Percentiles rank a stretch among this genome's conserved stretches.
These are phyloP conservation scores for Rhodotorula sp. DNA, from an alignment of 1,284 basidiomycete genomes.

Conservation along the genomic window DNA sequence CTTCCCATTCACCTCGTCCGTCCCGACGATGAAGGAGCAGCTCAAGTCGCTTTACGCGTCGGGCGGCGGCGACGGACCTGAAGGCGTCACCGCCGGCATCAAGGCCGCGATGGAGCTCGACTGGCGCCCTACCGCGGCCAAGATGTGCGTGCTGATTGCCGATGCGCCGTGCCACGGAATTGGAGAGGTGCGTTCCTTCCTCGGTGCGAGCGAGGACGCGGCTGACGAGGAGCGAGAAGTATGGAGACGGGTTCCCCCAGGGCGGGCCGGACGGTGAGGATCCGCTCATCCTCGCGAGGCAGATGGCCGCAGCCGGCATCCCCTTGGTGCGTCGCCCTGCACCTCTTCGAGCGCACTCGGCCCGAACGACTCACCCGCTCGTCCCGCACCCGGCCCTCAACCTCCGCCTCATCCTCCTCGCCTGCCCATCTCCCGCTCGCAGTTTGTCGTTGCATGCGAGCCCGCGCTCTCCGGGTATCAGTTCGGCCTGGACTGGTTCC, in stretches of 20 bases:
- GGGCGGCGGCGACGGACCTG: slow-evolving; percentile 96
- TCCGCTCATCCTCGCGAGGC: slow-evolving; percentile 80
- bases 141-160: slow-evolving; percentile 76
- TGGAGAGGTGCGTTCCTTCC: slow-evolving; percentile 59
- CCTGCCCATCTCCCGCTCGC: not conserved
- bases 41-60: slow-evolving; percentile 84
- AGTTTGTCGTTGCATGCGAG: slow-evolving; percentile 99
- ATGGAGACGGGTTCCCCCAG: slow-evolving; percentile 72
- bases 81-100: slow-evolving; percentile 93
- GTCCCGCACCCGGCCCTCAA: not conserved
- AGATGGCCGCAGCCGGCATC: slow-evolving; percentile 88
- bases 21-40: slow-evolving; percentile 80
- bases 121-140: slow-evolving; percentile 83
- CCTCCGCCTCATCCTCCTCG: not conserved
- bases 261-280: slow-evolving; percentile 64
- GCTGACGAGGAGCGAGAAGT: slow-evolving; percentile 23
- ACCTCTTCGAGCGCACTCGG: no score
- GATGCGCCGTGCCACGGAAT: slow-evolving; percentile 97
- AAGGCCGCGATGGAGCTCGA: slow-evolving; percentile 80
- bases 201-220: no score
- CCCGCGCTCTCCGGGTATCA: slow-evolving; percentile 67
- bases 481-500: slow-evolving; percentile 76
- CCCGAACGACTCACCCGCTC: not conserved
- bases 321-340: slow-evolving; percentile 66
- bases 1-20: slow-evolving; percentile 91